Evolutionary conservation across 2,329 filamentous ascomycete species (phyloP).

Genomic region (Nigrograna mackinnonii): DNA sequence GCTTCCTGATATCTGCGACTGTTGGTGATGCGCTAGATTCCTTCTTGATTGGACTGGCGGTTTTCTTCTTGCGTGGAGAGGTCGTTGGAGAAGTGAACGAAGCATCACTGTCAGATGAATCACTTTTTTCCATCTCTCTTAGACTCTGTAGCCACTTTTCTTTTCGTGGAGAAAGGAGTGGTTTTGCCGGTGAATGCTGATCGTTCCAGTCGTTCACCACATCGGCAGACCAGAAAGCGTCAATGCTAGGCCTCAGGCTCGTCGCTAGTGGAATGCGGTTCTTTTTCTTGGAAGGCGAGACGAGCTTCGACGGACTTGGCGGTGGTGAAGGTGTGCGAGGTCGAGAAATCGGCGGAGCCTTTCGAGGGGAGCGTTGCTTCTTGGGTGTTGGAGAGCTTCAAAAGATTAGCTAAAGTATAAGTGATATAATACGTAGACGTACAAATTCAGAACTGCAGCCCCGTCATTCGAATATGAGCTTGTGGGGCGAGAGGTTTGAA

Average conservation of each 20-base stretch:
- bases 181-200: slow-evolving; percentile 38
- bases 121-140: slow-evolving; percentile 26
- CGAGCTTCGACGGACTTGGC: slow-evolving; percentile 33
- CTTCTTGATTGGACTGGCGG: slow-evolving; percentile 16
- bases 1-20: slow-evolving; percentile 26
- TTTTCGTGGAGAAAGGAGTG: slow-evolving; percentile 37
- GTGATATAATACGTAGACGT: too few relatives aligned
- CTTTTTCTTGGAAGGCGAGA: slow-evolving; percentile 41
- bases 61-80: slow-evolving; percentile 25
- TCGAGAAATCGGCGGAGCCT: slow-evolving; percentile 32
- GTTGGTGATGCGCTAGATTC: slow-evolving; percentile 9
- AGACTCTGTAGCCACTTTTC: slow-evolving; percentile 35
- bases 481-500: slow-evolving; percentile 22
- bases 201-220: slow-evolving; percentile 42
- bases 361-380: slow-evolving; percentile 35
- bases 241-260: slow-evolving; percentile 37
- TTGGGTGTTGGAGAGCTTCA: slow-evolving; percentile 35
- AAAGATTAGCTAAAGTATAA: too few relatives aligned
- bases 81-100: slow-evolving; percentile 19
- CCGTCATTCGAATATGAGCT: slow-evolving; percentile 30
- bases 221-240: slow-evolving; percentile 42
- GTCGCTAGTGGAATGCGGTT: slow-evolving; percentile 30
- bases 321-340: slow-evolving; percentile 34
- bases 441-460: slow-evolving; percentile 36
- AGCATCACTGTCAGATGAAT: slow-evolving; percentile 18